These are phyloP conservation scores for Pseudogymnoascus destructans DNA, from an alignment of 2,329 filamentous ascomycete species.

Conservation along the genomic window DNA sequence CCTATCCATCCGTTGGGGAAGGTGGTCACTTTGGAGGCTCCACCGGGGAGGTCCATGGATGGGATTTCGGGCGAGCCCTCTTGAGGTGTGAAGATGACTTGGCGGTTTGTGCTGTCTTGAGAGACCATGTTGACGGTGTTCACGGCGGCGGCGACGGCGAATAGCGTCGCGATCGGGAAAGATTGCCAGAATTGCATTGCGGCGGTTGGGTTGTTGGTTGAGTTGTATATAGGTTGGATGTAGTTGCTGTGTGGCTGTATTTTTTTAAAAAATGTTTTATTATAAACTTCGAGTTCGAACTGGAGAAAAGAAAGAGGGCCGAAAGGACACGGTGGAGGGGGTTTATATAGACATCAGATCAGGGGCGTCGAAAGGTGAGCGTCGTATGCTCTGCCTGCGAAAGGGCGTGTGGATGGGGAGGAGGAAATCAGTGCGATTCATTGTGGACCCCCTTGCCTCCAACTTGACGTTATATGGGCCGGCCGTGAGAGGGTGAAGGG, in stretches of 20 bases:
- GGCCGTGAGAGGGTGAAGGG: slow-evolving; percentile 1
- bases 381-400: not conserved
- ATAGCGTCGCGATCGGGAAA: slow-evolving; percentile 31
- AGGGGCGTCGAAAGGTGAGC: slow-evolving; percentile 2
- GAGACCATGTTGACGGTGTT: slow-evolving; percentile 45
- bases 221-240: not conserved
- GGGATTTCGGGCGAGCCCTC: slow-evolving; percentile 15
- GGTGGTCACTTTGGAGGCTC: slow-evolving; percentile 29
- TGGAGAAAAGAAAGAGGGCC: slow-evolving; percentile 2
- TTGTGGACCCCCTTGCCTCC: slow-evolving; percentile 4
- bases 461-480: not conserved
- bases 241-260: slow-evolving; percentile 1
- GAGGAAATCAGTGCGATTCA: not conserved
- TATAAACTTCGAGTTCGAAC: not conserved
- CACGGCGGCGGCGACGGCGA: slow-evolving; percentile 33
- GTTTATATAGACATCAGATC: slow-evolving; percentile 3
- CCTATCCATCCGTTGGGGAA: slow-evolving; percentile 30
- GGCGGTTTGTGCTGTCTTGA: slow-evolving; percentile 35
- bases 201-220: slow-evolving; percentile 15
- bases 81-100: slow-evolving; percentile 23
- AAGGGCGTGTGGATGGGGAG: not conserved
- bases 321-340: not conserved
- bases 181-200: slow-evolving; percentile 40
- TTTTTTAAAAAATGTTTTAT: not conserved
- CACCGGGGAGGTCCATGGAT: slow-evolving; percentile 18